A percentile compares a stretch with the other conserved stretches of the same genome.
These are phyloP conservation scores for Didymellaceae sp. DNA, from an alignment of 2,329 filamentous ascomycete genomes.

Conservation along the genomic window DNA sequence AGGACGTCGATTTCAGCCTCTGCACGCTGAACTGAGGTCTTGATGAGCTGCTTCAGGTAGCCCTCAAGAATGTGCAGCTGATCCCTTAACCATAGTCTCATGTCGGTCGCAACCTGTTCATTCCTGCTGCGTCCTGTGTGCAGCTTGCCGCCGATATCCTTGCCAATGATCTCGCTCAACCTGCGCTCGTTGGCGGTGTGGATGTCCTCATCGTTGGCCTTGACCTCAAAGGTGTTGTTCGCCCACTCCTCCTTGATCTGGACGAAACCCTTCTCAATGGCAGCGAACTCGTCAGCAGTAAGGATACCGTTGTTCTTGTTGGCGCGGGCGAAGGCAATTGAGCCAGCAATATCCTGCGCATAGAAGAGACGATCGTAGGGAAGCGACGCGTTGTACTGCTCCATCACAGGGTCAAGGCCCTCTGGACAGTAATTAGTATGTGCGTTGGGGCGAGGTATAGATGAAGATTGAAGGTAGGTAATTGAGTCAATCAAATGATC, in stretches of 20 bases:
- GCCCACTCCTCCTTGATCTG: conserved; percentile 61
- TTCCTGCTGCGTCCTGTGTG: conserved; percentile 88
- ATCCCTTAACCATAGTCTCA: conserved; percentile 86
- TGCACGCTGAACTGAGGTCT: conserved; percentile 71
- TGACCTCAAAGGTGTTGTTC: conserved; percentile 54
- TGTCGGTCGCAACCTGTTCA: conserved; percentile 88
- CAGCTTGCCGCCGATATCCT: conserved; percentile 83
- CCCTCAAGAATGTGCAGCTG: conserved; percentile 73
- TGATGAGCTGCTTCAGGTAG: conserved; percentile 72
- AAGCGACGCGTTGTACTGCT: conserved; percentile 82
- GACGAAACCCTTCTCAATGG: conserved; percentile 75
- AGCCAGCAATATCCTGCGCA: conserved; percentile 79
- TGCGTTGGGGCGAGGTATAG: too few relatives aligned
- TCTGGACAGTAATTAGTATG: conserved; percentile 57
- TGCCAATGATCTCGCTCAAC: conserved; percentile 82
- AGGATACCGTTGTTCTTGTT: conserved; percentile 79
- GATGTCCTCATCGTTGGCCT: conserved; percentile 60
- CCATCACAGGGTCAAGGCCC: conserved; percentile 84
- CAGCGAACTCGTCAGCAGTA: conserved; percentile 71
- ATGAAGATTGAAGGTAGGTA: background rate
- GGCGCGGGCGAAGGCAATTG: conserved; percentile 80
- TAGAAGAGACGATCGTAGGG: conserved; percentile 80
- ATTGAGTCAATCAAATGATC: background rate
- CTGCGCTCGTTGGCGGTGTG: conserved; percentile 62
- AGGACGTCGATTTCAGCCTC: conserved; percentile 76